A percentile compares a stretch with the other conserved stretches of the same genome.
These are phyloP conservation scores for Forsythia viridissima DNA, from an alignment of 257 asterid genomes.

Conservation along the genomic window DNA sequence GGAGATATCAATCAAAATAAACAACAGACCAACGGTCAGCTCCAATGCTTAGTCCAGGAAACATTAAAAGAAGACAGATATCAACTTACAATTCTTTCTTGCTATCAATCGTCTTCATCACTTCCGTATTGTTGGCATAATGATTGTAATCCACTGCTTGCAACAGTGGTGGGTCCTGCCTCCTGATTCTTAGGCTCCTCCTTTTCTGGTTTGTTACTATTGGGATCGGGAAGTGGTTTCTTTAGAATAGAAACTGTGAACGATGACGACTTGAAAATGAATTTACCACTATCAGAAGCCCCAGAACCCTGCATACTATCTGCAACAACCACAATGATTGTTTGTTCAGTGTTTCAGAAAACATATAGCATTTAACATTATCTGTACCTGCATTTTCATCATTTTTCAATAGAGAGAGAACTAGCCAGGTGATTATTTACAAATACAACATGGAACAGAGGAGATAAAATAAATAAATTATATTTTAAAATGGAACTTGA, in stretches of 20 bases:
- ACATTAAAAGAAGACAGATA: background rate
- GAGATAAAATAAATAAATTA: background rate
- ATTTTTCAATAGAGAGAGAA: background rate
- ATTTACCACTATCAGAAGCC: slow-evolving; percentile 27
- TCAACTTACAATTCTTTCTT: background rate
- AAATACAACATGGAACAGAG: background rate
- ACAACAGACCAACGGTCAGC: background rate
- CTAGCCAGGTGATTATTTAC: background rate
- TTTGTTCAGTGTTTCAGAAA: background rate
- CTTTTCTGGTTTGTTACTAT: slow-evolving; percentile 11
- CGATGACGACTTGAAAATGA: slow-evolving; percentile 33
- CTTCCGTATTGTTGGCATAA: slow-evolving; percentile 61
- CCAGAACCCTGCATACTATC: slow-evolving; percentile 24
- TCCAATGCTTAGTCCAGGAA: background rate
- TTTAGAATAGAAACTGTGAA: slow-evolving; percentile 47
- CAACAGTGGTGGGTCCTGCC: slow-evolving; percentile 2
- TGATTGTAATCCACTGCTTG: slow-evolving; percentile 46
- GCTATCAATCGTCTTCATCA: slow-evolving; percentile 46
- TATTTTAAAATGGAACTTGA: slow-evolving; percentile 9
- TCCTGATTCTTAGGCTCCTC: slow-evolving; percentile 22
- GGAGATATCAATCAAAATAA: background rate
- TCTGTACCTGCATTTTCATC: background rate
- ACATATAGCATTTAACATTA: background rate
- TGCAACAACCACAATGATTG: slow-evolving; percentile 17
- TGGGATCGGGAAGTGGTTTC: slow-evolving; percentile 37